phyloP scores from a whole-genome alignment of 306 rosid genomes.

The Fragaria vesca region DNA sequence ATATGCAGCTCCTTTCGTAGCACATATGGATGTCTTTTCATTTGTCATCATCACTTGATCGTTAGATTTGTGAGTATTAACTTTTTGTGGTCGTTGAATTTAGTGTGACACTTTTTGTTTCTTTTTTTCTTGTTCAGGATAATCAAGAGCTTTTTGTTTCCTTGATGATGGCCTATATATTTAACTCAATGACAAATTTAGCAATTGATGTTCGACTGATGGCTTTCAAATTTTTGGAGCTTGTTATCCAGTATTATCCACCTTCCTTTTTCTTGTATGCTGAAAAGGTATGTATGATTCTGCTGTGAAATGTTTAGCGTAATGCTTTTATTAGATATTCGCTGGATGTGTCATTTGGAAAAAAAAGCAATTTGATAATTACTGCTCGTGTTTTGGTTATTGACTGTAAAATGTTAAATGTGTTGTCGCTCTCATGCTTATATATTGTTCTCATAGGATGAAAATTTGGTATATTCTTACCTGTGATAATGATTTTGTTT shows the following conservation, averaged over 20 bases:
- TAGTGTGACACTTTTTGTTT: constrained; percentile 18
- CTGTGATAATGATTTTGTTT: not conserved
- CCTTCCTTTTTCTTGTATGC: constrained; percentile 62
- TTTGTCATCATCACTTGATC: constrained; percentile 4
- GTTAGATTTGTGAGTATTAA: not conserved
- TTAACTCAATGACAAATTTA: constrained; percentile 83
- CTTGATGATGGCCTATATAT: constrained; percentile 71
- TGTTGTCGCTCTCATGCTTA: not conserved
- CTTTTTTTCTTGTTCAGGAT: constrained; percentile 48
- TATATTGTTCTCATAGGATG: not conserved
- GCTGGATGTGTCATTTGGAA: not conserved
- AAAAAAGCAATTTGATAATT: not conserved
- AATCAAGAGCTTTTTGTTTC: constrained; percentile 66
- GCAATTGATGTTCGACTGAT: constrained; percentile 69
- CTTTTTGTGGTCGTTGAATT: not conserved
- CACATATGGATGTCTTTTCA: not conserved
- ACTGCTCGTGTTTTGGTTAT: constrained; percentile 12
- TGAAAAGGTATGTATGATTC: constrained; percentile 60
- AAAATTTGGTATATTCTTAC: not conserved
- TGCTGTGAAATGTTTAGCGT: not conserved
- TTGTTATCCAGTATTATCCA: constrained; percentile 63
- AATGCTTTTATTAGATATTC: not conserved
- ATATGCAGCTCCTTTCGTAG: not conserved
- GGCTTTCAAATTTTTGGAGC: constrained; percentile 80
- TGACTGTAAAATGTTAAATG: not conserved